phyloP scores from a whole-genome alignment of 192 early-diverging fungal genomes.

The Allomyces javanicus region DNA sequence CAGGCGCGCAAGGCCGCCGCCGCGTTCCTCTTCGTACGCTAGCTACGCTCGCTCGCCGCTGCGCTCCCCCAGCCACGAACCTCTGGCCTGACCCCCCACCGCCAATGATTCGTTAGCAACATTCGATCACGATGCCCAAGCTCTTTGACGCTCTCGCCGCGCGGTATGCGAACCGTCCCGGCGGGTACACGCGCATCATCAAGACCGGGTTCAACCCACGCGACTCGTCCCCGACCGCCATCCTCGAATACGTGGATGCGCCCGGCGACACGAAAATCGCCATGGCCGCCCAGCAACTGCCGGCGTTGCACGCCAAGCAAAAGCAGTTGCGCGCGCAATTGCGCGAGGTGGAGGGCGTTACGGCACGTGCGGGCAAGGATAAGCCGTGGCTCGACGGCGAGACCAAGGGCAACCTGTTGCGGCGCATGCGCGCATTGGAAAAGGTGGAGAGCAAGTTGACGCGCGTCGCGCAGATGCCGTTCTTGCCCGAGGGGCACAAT shows the following conservation, averaged over 20 bases:
- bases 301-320: background rate
- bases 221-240: slow-evolving; percentile 72
- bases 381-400: slow-evolving; percentile 1
- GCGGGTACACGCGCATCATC: slow-evolving; percentile 81
- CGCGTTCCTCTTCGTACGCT: slow-evolving; percentile 25
- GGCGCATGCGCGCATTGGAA: background rate
- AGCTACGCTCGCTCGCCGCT: no score
- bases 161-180: slow-evolving; percentile 51
- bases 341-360: background rate
- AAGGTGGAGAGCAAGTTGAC: slow-evolving; percentile 4
- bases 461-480: slow-evolving; percentile 1
- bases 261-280: slow-evolving; percentile 33
- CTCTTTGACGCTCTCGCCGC: slow-evolving; percentile 63
- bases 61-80: no score
- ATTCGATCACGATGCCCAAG: slow-evolving; percentile 51
- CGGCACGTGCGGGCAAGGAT: background rate
- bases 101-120: slow-evolving; percentile 25
- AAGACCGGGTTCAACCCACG: slow-evolving; percentile 51
- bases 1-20: slow-evolving; percentile 38
- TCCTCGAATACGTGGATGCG: slow-evolving; percentile 78
- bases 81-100: no score
- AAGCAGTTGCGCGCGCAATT: background rate
- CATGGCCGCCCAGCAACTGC: background rate
- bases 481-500: background rate
- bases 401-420: background rate